phyloP scores from a whole-genome alignment of 2,329 filamentous ascomycete genomes.

The Zymoseptoria ardabiliae region DNA sequence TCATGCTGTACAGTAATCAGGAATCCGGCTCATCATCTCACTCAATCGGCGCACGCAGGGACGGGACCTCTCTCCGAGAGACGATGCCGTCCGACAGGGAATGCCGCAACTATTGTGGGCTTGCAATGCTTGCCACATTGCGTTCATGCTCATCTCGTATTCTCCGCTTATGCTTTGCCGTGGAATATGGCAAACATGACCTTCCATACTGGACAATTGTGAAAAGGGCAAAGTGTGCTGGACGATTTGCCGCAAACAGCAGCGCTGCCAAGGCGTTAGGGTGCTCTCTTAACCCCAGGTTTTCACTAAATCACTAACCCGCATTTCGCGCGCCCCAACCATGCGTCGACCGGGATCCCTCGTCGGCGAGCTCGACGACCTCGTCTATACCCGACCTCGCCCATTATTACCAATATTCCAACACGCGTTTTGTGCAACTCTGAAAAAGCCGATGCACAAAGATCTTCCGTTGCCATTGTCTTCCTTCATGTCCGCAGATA shows the following conservation, averaged over 20 bases:
- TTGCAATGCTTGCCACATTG: background rate
- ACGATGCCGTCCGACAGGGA: background rate
- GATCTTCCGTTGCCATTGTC: background rate
- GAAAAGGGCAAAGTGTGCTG: background rate
- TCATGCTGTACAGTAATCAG: background rate
- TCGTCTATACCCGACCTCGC: background rate
- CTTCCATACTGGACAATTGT: background rate
- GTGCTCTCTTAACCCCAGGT: background rate
- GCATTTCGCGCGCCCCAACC: background rate
- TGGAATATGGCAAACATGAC: background rate
- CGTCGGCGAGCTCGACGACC: background rate
- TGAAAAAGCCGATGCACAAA: background rate
- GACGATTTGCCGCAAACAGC: background rate
- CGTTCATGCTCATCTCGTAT: background rate
- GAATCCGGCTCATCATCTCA: background rate
- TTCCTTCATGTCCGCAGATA: background rate
- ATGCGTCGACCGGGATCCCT: background rate
- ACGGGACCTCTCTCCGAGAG: background rate
- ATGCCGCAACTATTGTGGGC: background rate
- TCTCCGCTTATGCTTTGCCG: background rate
- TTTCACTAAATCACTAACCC: background rate
- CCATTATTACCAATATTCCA: background rate
- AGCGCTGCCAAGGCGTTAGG: background rate
- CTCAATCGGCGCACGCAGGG: background rate
- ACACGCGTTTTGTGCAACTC: background rate